phyloP scores from a whole-genome alignment of 2,329 filamentous ascomycete species.

The Lecanosticta acicola region DNA sequence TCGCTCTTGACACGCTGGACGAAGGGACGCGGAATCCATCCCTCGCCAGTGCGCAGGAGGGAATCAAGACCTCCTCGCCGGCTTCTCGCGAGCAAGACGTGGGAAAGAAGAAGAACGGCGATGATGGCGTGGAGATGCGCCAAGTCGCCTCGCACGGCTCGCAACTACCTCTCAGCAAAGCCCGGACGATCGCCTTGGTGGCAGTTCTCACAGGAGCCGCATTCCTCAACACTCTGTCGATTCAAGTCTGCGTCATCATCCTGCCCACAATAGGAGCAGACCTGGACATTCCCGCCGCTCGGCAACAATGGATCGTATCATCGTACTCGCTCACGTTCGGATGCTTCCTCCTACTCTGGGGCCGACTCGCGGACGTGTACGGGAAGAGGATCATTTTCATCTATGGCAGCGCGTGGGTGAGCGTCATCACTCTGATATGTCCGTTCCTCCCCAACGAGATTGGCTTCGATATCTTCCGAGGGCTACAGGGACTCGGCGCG shows the following conservation, averaged over 20 bases:
- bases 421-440: constrained; percentile 53
- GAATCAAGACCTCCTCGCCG: no score
- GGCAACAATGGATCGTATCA: constrained; percentile 56
- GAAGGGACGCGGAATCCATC: no score
- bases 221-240: constrained; percentile 31
- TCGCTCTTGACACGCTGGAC: no score
- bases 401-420: constrained; percentile 58
- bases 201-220: constrained; percentile 29
- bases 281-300: constrained; percentile 29
- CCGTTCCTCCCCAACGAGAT: constrained; percentile 64
- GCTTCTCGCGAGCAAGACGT: no score
- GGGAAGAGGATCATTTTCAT: constrained; percentile 62
- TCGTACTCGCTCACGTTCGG: constrained; percentile 62
- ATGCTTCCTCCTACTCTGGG: constrained; percentile 63
- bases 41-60: no score
- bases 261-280: constrained; percentile 31
- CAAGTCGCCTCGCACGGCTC: constrained; percentile 13
- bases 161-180: constrained; percentile 22
- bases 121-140: neutral
- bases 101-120: neutral
- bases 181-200: constrained; percentile 28
- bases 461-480: constrained; percentile 61
- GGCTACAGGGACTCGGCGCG: constrained; percentile 61
- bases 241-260: constrained; percentile 33
- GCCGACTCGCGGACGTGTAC: constrained; percentile 61